Base-by-base conservation (phyloP, 306 rosid species). In the Malus fusca region DNA sequence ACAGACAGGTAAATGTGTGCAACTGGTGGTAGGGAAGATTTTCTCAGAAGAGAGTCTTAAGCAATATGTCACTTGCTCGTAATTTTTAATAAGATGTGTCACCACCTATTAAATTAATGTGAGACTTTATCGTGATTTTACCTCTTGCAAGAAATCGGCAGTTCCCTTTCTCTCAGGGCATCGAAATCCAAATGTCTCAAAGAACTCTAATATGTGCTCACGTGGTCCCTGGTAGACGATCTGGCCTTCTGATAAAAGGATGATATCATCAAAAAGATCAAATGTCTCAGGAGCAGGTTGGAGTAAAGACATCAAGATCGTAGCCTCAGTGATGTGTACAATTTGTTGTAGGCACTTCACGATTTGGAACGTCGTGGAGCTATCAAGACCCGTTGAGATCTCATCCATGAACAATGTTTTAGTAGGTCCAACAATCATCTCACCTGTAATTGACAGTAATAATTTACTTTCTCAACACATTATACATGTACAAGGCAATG, bases 271-370 rank as follows among this genome's bases (percentile, higher is more conserved):
- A n/a, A 95, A 95, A 3, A 95, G 92, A 76, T 95, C 89, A 5
- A 89, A 95, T 3, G 97, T 88, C 90, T 95, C 99, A 0, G 99
- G 99, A 73, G 99, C 97, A 1, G 99, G 99, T 66, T 95, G 99
- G 51, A 95, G 97, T n/a, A 95, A 66, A 6, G 99, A 95, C 92
- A 95, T 89, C 52, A 95, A 82, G 7, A 95, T 77, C 0, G 99
- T 95, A 55, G 85, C 97, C 63, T 92, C 90, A 0, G 90, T 92
- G 2, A 90, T 87, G 68, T 88, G 97, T 1, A 87, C 95, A 0
- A 95, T 78, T 68, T 95, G 99, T 31, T 95, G 97, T 21, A 95
- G 75, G 68, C 99, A 92, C 63, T 92, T 95, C 48, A 92, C 97
- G 28, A 95, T 95, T 61, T 95, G 99, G 68, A 64, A 90, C 31